Evolutionary conservation across 1,284 basidiomycete species (phyloP).

Genomic region (Tilletia walkeri): DNA sequence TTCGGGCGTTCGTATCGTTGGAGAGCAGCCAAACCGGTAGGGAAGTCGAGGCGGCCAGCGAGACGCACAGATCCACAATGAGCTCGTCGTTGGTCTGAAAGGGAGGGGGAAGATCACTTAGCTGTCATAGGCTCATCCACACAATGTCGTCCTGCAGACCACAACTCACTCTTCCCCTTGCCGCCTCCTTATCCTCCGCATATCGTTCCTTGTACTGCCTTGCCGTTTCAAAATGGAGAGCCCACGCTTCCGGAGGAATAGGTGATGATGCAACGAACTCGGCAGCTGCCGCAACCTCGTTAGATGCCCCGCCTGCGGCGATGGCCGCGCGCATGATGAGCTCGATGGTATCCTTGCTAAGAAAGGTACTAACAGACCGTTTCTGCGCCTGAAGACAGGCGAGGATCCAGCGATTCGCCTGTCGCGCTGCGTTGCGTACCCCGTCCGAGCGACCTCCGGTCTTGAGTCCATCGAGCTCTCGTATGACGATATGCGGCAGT

Average conservation of each 20-base stretch:
- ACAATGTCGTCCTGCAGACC: background rate
- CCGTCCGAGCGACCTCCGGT: too few species aligned
- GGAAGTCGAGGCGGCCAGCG: background rate
- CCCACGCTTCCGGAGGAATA: conserved; percentile 12
- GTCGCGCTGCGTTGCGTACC: background rate
- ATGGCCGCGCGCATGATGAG: background rate
- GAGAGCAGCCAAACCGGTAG: conserved; percentile 16
- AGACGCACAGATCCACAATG: conserved; percentile 15
- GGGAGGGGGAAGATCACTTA: background rate
- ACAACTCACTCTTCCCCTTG: background rate
- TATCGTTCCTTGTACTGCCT: background rate
- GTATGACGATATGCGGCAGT: conserved; percentile 11
- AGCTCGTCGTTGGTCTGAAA: conserved; percentile 8
- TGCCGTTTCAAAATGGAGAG: conserved; percentile 8
- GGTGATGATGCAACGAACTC: background rate
- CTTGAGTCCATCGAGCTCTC: conserved; percentile 8
- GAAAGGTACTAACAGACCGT: conserved; percentile 1
- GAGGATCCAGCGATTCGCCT: conserved; percentile 15
- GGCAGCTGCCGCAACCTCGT: conserved; percentile 1
- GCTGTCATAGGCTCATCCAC: background rate
- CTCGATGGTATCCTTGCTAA: background rate
- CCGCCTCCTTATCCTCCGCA: background rate
- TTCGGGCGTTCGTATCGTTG: conserved; percentile 20
- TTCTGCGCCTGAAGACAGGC: conserved; percentile 14
- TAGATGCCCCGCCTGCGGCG: background rate